Conservation (phyloP, 108 stramenopile species). For the Epipyxis sp. region DNA sequence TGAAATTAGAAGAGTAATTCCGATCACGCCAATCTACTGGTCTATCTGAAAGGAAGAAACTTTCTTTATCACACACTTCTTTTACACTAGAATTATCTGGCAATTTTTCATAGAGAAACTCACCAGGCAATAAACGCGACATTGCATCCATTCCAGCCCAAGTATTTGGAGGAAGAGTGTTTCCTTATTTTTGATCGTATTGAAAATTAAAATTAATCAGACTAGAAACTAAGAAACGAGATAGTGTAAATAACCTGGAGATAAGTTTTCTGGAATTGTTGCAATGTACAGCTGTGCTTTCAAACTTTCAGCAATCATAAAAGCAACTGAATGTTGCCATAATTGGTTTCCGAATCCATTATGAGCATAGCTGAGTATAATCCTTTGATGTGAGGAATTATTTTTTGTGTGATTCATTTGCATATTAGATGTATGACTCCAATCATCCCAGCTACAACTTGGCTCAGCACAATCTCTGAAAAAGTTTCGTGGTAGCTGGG, state of each 20-base stretch:
- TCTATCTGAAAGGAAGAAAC: constrained; percentile 14
- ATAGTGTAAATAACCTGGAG: not conserved
- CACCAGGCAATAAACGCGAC: not conserved
- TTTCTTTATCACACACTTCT: constrained; percentile 2
- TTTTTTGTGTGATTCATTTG: too few relatives aligned
- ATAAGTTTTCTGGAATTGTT: not conserved
- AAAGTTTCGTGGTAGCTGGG: not conserved
- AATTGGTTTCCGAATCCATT: constrained; percentile 33
- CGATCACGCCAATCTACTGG: constrained; percentile 11
- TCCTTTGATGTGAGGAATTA: too few relatives aligned
- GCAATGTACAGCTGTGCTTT: constrained; percentile 1
- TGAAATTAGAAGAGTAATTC: constrained; percentile 15
- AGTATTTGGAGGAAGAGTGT: constrained; percentile 10
- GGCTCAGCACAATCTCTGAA: not conserved
- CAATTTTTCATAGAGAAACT: not conserved
- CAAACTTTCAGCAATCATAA: constrained; percentile 14
- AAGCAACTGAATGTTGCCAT: constrained; percentile 22
- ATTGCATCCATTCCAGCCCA: not conserved
- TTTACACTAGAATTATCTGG: not conserved
- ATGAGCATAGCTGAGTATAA: constrained; percentile 6
- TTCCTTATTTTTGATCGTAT: too few relatives aligned
- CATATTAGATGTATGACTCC: too few relatives aligned
- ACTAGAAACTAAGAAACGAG: too few relatives aligned
- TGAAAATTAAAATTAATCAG: too few relatives aligned
- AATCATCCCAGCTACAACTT: not conserved